Conservation (phyloP, 2,329 filamentous ascomycete genomes). For the Fusarium longipes region DNA sequence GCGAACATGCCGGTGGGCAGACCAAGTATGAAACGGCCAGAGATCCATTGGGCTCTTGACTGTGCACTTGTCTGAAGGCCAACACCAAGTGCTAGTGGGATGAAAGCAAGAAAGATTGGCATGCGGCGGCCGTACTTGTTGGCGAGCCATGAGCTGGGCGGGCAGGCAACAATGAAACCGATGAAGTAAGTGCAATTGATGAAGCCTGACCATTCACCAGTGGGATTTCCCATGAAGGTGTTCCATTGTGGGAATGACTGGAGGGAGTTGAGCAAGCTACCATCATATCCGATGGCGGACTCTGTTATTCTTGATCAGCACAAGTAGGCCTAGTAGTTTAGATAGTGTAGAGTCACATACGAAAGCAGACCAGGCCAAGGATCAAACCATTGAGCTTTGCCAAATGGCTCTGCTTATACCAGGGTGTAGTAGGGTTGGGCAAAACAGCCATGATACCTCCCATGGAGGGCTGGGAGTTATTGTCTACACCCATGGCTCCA, state of each 20-base stretch:
- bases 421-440: conserved; percentile 7
- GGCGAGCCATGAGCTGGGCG: conserved; percentile 13
- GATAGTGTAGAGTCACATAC: background rate
- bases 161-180: conserved; percentile 9
- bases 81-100: background rate
- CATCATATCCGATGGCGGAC: conserved; percentile 18
- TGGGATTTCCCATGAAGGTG: conserved; percentile 12
- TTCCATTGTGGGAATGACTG: conserved; percentile 19
- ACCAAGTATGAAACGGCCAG: conserved; percentile 9
- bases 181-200: conserved; percentile 21
- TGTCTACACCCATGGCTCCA: background rate
- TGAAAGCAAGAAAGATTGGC: background rate
- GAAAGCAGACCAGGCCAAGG: conserved; percentile 17
- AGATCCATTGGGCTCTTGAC: conserved; percentile 10
- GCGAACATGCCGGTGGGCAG: conserved; percentile 19
- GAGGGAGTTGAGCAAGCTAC: conserved; percentile 13
- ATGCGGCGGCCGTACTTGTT: conserved; percentile 20
- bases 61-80: conserved; percentile 17
- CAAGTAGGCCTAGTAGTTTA: accelerated
- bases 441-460: conserved; percentile 1
- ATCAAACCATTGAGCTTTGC: conserved; percentile 14
- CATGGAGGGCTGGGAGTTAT: background rate
- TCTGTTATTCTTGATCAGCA: background rate
- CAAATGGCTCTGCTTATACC: conserved; percentile 17
- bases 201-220: conserved; percentile 23